phyloP scores from a whole-genome alignment of 805 yeast genomes.

The Candida insectalens region DNA sequence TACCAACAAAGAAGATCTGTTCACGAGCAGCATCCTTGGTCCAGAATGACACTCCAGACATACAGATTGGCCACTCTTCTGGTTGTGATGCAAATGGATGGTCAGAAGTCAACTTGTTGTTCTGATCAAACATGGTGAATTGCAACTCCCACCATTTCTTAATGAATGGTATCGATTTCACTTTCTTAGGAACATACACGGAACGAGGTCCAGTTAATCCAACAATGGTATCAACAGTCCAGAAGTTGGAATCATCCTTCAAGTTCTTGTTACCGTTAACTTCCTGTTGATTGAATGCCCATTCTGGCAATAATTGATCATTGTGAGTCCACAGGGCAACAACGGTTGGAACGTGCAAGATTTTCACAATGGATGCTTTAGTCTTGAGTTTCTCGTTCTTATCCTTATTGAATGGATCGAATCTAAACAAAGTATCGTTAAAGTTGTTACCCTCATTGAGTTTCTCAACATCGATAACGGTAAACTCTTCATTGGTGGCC shows the following conservation, averaged over 20 bases:
- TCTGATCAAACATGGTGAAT: constrained; percentile 80
- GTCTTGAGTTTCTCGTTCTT: constrained; percentile 50
- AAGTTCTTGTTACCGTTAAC: constrained; percentile 89
- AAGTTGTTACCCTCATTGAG: constrained; percentile 40
- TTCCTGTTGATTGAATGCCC: constrained; percentile 91
- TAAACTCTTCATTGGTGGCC: constrained; percentile 92
- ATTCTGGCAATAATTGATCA: constrained; percentile 79
- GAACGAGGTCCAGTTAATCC: constrained; percentile 57
- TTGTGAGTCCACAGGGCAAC: constrained; percentile 94
- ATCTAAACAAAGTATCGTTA: constrained; percentile 70
- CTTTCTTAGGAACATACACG: constrained; percentile 52
- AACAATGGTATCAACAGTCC: constrained; percentile 68
- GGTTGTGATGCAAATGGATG: constrained; percentile 97
- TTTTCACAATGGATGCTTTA: constrained; percentile 55
- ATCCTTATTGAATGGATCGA: constrained; percentile 51
- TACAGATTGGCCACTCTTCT: constrained; percentile 79
- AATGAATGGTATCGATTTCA: constrained; percentile 61
- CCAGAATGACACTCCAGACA: constrained; percentile 95
- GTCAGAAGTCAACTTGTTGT: constrained; percentile 74
- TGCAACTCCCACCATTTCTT: constrained; percentile 88
- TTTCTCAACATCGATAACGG: constrained; percentile 55
- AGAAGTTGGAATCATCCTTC: constrained; percentile 54
- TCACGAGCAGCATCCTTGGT: constrained; percentile 51
- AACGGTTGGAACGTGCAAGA: constrained; percentile 76
- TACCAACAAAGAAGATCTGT: constrained; percentile 89